Evolutionary conservation across 164 flowering plant species (phyloP), one percentile per base, ranked within the genome.

Genomic region (Umbellularia californica): DNA sequence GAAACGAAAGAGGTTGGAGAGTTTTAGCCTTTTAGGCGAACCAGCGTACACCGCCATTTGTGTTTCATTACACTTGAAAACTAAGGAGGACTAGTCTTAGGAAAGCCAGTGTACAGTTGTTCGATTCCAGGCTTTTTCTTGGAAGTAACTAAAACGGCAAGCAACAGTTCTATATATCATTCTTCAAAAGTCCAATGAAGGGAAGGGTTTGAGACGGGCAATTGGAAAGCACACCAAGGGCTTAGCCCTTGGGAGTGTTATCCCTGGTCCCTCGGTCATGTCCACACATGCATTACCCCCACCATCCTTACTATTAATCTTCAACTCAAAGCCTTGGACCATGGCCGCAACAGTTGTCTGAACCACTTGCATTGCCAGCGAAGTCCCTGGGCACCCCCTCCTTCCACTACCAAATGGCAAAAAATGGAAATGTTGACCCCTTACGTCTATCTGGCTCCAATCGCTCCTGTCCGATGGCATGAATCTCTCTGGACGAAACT

Each of bases 401-500:
- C 90, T 75, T 3, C 94, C 92, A 20, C 81, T 77, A 2, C 91
- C 91, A 69, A 84, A 90, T 0, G 89, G 91, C 72, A 90, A 74
- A 0, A 84, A 60, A 50, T 84, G 78, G 52, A 81, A 90, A 74
- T 86, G 81, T 6, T 83, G 83, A 2, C 90, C 91, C 35, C 81
- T 72, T 68, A 82, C 73, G 35, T 79, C 80, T 25, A 73, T 23
- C 3, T 24, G 68, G 5, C 35, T 50, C 19, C 74, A 17, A 67
- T 67, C 70, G 71, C 85, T 35, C 68, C 58, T 75, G 51, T 80
- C 69, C n/a, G 62, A 74, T 19, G 25, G 51, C 7, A 84, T 2
- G 79, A 90, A 89, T 81, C 97, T 83, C 73, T 90, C 87, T 0
- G 97, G 97, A 1, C 58, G 58, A 70, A 87, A 92, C 73, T 84